Percentiles rank a stretch among this genome's conserved stretches.
phyloP scores from a whole-genome alignment of 352 stramenopile species.

The Detonula confervacea region DNA sequence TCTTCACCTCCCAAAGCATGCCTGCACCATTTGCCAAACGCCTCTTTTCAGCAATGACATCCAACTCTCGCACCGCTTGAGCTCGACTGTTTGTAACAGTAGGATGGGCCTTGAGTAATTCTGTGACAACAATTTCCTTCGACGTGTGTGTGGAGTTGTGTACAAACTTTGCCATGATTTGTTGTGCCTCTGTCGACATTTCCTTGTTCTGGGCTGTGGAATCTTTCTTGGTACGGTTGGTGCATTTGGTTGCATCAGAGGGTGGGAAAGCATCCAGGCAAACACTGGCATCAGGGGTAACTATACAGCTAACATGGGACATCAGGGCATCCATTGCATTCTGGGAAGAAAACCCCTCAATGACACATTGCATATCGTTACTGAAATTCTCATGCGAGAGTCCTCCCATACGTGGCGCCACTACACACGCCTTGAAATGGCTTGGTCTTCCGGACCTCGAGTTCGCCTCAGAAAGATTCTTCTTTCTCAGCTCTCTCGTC shows the following conservation, averaged over 20 bases:
- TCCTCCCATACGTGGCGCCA: slow-evolving; percentile 52
- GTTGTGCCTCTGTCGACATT: slow-evolving; percentile 55
- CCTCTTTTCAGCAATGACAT: slow-evolving; percentile 74
- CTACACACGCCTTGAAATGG: slow-evolving; percentile 53
- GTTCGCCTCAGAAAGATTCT: slow-evolving; percentile 27
- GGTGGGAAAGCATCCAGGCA: slow-evolving; percentile 71
- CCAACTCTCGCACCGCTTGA: slow-evolving; percentile 68
- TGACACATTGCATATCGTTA: slow-evolving; percentile 28
- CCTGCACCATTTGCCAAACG: slow-evolving; percentile 52
- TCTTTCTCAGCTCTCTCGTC: slow-evolving; percentile 46
- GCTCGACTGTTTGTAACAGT: slow-evolving; percentile 60
- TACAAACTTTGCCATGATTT: slow-evolving; percentile 62
- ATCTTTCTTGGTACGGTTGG: slow-evolving; percentile 22
- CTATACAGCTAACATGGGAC: slow-evolving; percentile 44
- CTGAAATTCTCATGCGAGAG: slow-evolving; percentile 33
- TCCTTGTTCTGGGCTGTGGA: slow-evolving; percentile 35
- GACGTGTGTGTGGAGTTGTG: slow-evolving; percentile 76
- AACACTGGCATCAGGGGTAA: slow-evolving; percentile 44
- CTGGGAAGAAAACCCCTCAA: slow-evolving; percentile 56
- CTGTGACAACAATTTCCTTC: slow-evolving; percentile 78
- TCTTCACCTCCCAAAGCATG: slow-evolving; percentile 80
- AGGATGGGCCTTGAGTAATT: slow-evolving; percentile 60
- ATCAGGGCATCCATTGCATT: slow-evolving; percentile 45
- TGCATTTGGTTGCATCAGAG: slow-evolving; percentile 14
- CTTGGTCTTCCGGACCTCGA: slow-evolving; percentile 5